These are phyloP conservation scores for Colletotrichum sp. DNA, from an alignment of 2,329 filamentous ascomycete genomes.

Conservation along the genomic window DNA sequence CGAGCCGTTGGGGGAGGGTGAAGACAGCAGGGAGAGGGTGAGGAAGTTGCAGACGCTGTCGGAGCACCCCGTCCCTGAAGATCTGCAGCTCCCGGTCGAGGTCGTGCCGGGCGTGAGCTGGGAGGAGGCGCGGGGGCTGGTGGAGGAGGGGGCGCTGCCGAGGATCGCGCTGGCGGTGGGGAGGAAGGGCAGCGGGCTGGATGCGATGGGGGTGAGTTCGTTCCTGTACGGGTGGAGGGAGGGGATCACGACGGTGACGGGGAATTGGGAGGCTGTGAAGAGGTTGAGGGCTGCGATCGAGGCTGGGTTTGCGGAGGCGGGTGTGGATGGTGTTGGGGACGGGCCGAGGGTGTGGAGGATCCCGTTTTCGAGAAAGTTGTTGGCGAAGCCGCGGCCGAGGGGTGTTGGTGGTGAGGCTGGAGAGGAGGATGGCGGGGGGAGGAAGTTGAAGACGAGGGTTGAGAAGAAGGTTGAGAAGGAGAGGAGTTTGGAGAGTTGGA, in stretches of 20 bases:
- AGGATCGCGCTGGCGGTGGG: slow-evolving; percentile 37
- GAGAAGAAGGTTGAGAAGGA: slow-evolving; percentile 21
- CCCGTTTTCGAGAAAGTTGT: slow-evolving; percentile 19
- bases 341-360: slow-evolving; percentile 22
- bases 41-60: slow-evolving; percentile 36
- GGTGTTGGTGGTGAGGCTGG: neutral
- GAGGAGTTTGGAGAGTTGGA: slow-evolving; percentile 3
- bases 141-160: slow-evolving; percentile 32
- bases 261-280: slow-evolving; percentile 40
- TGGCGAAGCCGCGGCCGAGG: slow-evolving; percentile 12
- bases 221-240: slow-evolving; percentile 44
- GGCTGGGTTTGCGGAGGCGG: neutral
- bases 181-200: slow-evolving; percentile 31
- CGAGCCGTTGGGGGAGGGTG: slow-evolving; percentile 12
- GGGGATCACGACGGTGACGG: slow-evolving; percentile 39
- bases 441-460: slow-evolving; percentile 9
- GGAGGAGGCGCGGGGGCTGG: slow-evolving; percentile 32
- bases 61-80: slow-evolving; percentile 31
- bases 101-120: slow-evolving; percentile 28
- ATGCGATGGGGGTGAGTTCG: slow-evolving; percentile 40
- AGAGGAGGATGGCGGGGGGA: neutral
- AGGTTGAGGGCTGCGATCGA: slow-evolving; percentile 17
- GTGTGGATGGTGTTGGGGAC: neutral
- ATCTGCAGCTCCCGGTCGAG: slow-evolving; percentile 39
- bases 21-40: slow-evolving; percentile 16